These are phyloP conservation scores for Phialophora expanda DNA, from an alignment of 2,329 filamentous ascomycete species.

Conservation along the genomic window DNA sequence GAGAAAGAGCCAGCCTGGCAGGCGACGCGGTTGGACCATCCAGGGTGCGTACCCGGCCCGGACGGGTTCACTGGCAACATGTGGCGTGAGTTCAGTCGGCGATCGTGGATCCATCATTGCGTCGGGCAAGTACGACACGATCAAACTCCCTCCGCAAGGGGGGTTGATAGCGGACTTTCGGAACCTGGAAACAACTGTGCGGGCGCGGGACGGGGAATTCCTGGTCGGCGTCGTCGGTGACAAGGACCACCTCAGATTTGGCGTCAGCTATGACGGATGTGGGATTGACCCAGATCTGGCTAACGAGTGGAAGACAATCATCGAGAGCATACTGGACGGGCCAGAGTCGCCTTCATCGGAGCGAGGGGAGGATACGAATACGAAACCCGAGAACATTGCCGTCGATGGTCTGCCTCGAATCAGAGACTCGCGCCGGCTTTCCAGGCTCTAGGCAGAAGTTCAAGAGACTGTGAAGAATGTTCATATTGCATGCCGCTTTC, in stretches of 20 bases:
- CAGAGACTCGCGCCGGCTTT: not conserved
- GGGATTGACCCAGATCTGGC: conserved; percentile 34
- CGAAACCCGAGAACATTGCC: not conserved
- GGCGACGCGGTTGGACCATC: conserved; percentile 28
- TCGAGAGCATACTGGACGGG: conserved; percentile 34
- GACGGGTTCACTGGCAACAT: conserved; percentile 27
- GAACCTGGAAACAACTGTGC: conserved; percentile 29
- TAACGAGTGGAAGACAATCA: conserved; percentile 32
- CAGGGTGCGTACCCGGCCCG: conserved; percentile 33
- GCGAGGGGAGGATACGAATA: not conserved
- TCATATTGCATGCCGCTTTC: not conserved
- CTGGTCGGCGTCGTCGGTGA: conserved; percentile 34
- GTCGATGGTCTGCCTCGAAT: not conserved
- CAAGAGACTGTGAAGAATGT: not conserved
- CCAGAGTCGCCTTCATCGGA: not conserved
- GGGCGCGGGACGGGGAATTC: conserved; percentile 37
- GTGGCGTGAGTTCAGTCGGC: conserved; percentile 38
- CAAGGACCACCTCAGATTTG: conserved; percentile 27
- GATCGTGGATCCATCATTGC: conserved; percentile 30
- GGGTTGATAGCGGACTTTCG: conserved; percentile 34
- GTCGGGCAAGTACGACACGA: conserved; percentile 31
- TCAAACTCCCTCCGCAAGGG: not conserved
- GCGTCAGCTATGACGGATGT: conserved; percentile 34
- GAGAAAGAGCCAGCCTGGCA: conserved; percentile 9
- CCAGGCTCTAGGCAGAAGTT: not conserved